Percentiles rank a stretch among this genome's conserved stretches.
phyloP scores from a whole-genome alignment of 306 rosid species.

The Rosa lucieae region DNA sequence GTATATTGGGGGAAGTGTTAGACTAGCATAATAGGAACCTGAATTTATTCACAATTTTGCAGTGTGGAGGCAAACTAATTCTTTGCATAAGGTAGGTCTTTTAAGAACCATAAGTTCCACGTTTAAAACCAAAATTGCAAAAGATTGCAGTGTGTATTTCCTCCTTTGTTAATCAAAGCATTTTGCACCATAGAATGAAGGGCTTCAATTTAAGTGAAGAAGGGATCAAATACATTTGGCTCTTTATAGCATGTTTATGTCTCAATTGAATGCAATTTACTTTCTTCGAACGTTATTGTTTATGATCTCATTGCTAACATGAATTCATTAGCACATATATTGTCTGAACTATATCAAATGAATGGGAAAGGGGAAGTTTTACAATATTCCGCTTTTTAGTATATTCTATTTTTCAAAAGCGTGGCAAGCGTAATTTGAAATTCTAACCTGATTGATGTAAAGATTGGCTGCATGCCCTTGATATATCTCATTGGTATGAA shows the following conservation, averaged over 20 bases:
- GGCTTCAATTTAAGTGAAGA: constrained; percentile 5
- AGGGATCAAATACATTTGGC: neutral
- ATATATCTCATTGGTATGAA: neutral
- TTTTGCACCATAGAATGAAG: constrained; percentile 13
- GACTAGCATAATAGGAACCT: too few species aligned
- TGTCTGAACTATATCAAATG: neutral
- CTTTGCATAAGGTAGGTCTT: neutral
- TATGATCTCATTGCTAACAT: neutral
- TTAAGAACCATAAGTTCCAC: neutral
- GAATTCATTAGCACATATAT: neutral
- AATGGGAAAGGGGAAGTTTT: neutral
- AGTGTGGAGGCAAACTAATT: neutral
- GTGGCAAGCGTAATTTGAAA: neutral
- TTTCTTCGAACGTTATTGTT: neutral
- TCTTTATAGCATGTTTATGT: neutral
- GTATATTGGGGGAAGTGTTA: too few species aligned
- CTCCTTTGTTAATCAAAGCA: neutral
- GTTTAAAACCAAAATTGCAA: neutral
- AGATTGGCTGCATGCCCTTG: neutral
- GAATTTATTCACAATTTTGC: neutral
- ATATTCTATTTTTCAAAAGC: neutral
- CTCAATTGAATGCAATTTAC: neutral
- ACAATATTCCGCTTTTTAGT: neutral
- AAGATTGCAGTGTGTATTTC: neutral
- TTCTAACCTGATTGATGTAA: neutral